These are phyloP conservation scores for Nymphaea colorata DNA, from an alignment of 164 flowering plant genomes.

Conservation along the genomic window DNA sequence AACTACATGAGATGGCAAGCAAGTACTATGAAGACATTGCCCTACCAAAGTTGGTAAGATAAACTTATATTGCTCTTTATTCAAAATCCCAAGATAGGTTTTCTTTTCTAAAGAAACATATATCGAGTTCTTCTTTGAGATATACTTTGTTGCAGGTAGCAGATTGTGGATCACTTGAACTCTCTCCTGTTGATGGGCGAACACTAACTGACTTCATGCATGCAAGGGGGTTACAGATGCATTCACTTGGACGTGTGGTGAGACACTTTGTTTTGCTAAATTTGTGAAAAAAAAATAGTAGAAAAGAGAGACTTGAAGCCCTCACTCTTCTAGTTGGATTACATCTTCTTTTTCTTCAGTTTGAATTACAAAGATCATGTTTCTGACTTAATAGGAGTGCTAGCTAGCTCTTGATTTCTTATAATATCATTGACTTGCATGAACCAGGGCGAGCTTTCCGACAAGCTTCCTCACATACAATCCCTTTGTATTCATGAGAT, in stretches of 20 bases:
- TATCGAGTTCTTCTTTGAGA: not conserved
- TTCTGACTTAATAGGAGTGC: too few species aligned
- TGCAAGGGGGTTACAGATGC: slow-evolving; percentile 75
- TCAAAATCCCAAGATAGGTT: too few species aligned
- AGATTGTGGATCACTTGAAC: slow-evolving; percentile 91
- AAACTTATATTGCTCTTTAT: not conserved
- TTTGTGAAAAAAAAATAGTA: too few species aligned
- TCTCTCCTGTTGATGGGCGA: slow-evolving; percentile 96
- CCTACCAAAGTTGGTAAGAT: slow-evolving; percentile 81
- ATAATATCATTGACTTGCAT: not conserved
- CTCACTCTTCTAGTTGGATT: too few species aligned
- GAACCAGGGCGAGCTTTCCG: slow-evolving; percentile 71
- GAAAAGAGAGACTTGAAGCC: too few species aligned
- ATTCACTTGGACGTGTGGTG: slow-evolving; percentile 89
- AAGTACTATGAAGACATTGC: slow-evolving; percentile 80
- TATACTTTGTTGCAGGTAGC: slow-evolving; percentile 37
- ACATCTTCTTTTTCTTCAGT: too few species aligned
- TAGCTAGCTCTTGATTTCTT: too few species aligned
- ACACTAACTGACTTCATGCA: slow-evolving; percentile 96
- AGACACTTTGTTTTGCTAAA: slow-evolving; percentile 10
- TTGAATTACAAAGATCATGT: too few species aligned
- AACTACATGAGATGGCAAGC: slow-evolving; percentile 55
- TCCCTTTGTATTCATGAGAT: slow-evolving; percentile 93
- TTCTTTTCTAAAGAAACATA: not conserved
- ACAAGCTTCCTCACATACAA: slow-evolving; percentile 88